These are phyloP conservation scores for Blakeslea trispora DNA, from an alignment of 371 early-diverging fungal genomes.

Conservation along the genomic window DNA sequence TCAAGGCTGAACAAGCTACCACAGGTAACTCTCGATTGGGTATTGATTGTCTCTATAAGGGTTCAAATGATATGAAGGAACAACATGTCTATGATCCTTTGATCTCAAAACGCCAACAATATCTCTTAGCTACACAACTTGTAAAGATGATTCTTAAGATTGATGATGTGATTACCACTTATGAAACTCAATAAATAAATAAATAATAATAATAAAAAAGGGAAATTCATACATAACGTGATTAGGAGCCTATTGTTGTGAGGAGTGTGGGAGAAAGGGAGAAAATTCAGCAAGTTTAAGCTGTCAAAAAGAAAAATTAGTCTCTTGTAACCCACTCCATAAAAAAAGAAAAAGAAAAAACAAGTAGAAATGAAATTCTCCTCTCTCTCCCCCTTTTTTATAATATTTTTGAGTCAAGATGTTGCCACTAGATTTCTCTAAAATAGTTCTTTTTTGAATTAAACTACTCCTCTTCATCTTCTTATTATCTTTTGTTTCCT, in stretches of 20 bases:
- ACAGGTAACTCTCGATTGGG: constrained; percentile 89
- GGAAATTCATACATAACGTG: too few species aligned
- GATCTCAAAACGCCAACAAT: constrained; percentile 98
- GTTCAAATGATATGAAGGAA: constrained; percentile 96
- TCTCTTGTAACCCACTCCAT: too few species aligned
- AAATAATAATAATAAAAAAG: not conserved
- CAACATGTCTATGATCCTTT: constrained; percentile 98
- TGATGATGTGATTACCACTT: constrained; percentile 86
- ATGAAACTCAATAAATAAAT: constrained; percentile 12
- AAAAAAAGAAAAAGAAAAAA: too few species aligned
- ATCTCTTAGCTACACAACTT: constrained; percentile 95
- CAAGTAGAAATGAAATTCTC: too few species aligned
- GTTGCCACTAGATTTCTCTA: too few species aligned
- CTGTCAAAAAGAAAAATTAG: too few species aligned
- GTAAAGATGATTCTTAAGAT: constrained; percentile 98
- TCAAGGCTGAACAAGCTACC: constrained; percentile 92
- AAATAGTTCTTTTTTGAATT: constrained; percentile 20
- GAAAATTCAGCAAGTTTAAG: too few species aligned
- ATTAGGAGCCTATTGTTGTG: too few species aligned
- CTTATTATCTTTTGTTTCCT: too few species aligned
- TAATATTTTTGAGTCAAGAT: too few species aligned
- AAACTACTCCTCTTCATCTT: constrained; percentile 19
- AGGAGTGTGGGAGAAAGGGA: too few species aligned
- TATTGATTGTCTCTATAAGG: constrained; percentile 94
- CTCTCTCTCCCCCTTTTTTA: too few species aligned